phyloP scores from a whole-genome alignment of 768 basidiomycete species.

The Rhizopogon vulgaris region DNA sequence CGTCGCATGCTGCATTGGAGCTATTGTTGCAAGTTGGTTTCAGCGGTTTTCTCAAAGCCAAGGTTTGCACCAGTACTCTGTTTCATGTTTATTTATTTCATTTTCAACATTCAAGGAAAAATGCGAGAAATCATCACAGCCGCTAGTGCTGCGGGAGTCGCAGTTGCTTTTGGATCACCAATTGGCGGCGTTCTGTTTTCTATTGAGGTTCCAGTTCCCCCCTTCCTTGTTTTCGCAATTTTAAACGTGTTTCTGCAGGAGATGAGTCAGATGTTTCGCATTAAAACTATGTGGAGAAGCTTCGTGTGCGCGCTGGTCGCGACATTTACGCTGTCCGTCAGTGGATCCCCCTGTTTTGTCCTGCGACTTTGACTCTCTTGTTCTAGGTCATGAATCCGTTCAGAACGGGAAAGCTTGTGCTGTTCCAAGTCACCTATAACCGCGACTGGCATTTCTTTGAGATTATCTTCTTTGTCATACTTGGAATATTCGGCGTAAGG shows the following conservation, averaged over 20 bases:
- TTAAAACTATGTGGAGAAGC: constrained; percentile 97
- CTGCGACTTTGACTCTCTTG: constrained; percentile 10
- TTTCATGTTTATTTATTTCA: constrained; percentile 3
- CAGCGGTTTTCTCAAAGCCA: constrained; percentile 80
- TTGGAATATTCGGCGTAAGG: constrained; percentile 91
- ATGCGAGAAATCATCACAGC: constrained; percentile 91
- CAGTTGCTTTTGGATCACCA: constrained; percentile 96
- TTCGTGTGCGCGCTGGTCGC: constrained; percentile 97
- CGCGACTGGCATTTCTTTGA: constrained; percentile 99
- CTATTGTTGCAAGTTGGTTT: constrained; percentile 82
- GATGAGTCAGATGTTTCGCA: constrained; percentile 97
- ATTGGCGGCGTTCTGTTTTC: constrained; percentile 98
- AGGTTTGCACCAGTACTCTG: constrained; percentile 41
- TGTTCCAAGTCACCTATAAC: constrained; percentile 97
- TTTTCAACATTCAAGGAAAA: constrained; percentile 43
- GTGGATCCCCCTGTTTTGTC: constrained; percentile 28
- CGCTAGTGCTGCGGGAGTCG: constrained; percentile 95
- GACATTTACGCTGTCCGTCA: constrained; percentile 88
- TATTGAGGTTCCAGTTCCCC: constrained; percentile 63
- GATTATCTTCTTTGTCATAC: constrained; percentile 90
- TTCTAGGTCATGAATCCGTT: constrained; percentile 94
- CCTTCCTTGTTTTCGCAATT: not conserved
- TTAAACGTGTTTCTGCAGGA: constrained; percentile 47
- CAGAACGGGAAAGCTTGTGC: constrained; percentile 93
- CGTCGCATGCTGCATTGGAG: constrained; percentile 91